Base-by-base conservation (phyloP, 2,329 filamentous ascomycete species). In the Fusarium sp. region DNA sequence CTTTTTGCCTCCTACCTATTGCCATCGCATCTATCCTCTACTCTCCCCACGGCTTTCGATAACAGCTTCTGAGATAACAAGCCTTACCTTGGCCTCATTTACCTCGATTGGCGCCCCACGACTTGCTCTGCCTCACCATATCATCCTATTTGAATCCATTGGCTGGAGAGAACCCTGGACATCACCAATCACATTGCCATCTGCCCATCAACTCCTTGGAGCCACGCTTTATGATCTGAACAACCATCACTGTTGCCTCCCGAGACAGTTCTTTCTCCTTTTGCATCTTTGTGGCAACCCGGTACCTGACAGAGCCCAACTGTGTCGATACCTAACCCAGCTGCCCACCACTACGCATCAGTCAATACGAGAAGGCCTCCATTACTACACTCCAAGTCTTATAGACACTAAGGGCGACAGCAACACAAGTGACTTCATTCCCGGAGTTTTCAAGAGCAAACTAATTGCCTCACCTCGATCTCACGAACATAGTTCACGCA, bases 121-220 rank as follows among this genome's bases (percentile, higher is more conserved):
- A 62, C 68, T 71, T 72, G 66, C 76, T 79, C 75, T 80, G 77
- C 79, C 78, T 81, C 79, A 78, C 78, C 72, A 75, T 70, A 78
- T 77, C 75, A 74, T 76, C 74, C 74, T 76, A 78, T 80, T 73
- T 73, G 70, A 73, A 70, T 74, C 69, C 72, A 81, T 81, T 82
- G 80, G 80, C 78, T 74, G 39, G 70, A 75, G 63, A 71, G 72
- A 69, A 71, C 70, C 78, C 77, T 73, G 66, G 73, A 65, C 61
- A 76, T 74, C 75, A 76, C 80, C 80, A 82, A 82, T 81, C 79
- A 81, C 73, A 79, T 72, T 65, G 58, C 66, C 65, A 66, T 74
- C 68, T 68, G 63, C 75, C 76, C 72, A 73, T 78, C 79, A 78
- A 79, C 76, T 77, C 63, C 71, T 70, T 72, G 63, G 44, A 76